Base-by-base conservation (phyloP, 1,139 yeast species). In the Kodamaea anthophila region DNA sequence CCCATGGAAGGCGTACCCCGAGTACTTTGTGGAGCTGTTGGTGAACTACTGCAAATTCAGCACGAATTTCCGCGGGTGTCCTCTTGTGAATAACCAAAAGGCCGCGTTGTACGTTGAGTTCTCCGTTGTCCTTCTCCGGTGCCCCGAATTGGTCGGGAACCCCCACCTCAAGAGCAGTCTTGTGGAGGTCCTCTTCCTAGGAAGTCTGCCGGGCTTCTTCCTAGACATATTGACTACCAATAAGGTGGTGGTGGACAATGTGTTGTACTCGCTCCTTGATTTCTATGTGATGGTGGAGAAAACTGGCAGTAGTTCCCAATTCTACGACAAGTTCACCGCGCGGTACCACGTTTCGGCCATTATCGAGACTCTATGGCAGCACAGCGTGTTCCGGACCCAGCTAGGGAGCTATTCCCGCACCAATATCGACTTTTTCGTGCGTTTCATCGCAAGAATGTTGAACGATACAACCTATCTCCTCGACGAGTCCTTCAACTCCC, bases 271-370 rank as follows among this genome's bases (percentile, higher is more conserved):
- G 0, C 65, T 91, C 36, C 70, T 91, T 58, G 93, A 86, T 47
- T 83, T 87, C 42, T 91, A 91, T 53, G 94, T 91, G 24, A 87
- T 85, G 70, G 91, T 88, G 34, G 99, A 91, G 52, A 86, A 85
- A 49, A 93, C 98, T 0, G 98, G 98, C 5, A 83, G 96, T 3
- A 79, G 93, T 5, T 79, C 94, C 0, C 98, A 91, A 55, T 91
- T 91, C 52, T 91, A 91, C 53, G 99, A 91, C 57, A 91, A 91
- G 55, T 91, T 93, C 60, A 88, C 86, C 55, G 76, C 86, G 29
- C 72, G 98, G 52, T 91, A 77, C 54, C 82, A 86, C 51, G 85
- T 88, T 26, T 81, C 96, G 2, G 75, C 76, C 29, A 81, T 93
- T 24, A 61, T 93, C 46, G 91, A 85, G 51, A 78, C 79, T 42